Percentiles rank a stretch among this genome's conserved stretches.
Evolutionary conservation across 2,329 filamentous ascomycete genomes (phyloP).

Genomic region (Aspergillus melleus): DNA sequence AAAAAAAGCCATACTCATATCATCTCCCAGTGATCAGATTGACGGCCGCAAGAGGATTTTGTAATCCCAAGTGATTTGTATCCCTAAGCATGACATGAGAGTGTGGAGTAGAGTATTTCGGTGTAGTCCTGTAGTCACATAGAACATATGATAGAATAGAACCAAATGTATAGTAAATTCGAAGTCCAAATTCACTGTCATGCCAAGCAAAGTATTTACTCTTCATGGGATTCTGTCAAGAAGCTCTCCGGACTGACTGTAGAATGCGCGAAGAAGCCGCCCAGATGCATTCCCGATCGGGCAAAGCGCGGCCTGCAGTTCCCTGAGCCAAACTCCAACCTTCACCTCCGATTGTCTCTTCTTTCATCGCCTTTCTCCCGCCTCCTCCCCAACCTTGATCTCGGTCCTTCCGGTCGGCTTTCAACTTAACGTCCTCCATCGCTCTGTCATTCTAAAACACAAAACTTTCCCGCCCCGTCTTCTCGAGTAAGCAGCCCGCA

Average conservation of each 20-base stretch:
- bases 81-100: not conserved
- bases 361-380: conserved; percentile 3
- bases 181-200: not conserved
- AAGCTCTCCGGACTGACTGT: not conserved
- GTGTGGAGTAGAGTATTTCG: not conserved
- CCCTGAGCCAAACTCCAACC: conserved; percentile 10
- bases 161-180: not conserved
- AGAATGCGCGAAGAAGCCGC: not conserved
- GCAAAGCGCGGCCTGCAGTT: conserved; percentile 20
- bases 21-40: conserved; percentile 2
- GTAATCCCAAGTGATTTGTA: not conserved
- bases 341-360: conserved; percentile 5
- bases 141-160: conserved; percentile 2
- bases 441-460: not conserved
- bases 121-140: conserved; percentile 4
- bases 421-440: not conserved
- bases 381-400: not conserved
- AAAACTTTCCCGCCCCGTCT: not conserved
- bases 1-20: not conserved
- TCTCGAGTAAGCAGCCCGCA: conserved; percentile 19
- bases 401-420: not conserved
- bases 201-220: not conserved
- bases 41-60: not conserved
- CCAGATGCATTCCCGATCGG: conserved; percentile 17
- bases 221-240: too few relatives aligned